A percentile compares a stretch with the other conserved stretches of the same genome.
These are phyloP conservation scores for Gaeumannomyces tritici DNA, from an alignment of 2,329 filamentous ascomycete genomes.

Conservation along the genomic window DNA sequence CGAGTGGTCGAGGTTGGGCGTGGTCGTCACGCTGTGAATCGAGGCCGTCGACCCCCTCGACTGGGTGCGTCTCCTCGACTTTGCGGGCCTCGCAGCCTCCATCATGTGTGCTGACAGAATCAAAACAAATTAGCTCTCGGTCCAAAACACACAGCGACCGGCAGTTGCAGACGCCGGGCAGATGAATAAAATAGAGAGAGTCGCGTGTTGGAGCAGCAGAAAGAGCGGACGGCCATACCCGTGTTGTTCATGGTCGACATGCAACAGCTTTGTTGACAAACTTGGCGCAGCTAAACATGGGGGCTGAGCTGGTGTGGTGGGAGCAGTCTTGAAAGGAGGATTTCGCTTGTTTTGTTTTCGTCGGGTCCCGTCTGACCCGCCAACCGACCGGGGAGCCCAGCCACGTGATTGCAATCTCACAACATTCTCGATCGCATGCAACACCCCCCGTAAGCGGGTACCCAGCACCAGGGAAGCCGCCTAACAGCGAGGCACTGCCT, in stretches of 20 bases:
- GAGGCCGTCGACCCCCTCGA: conserved; percentile 41
- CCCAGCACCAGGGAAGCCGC: neutral
- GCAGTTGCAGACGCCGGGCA: neutral
- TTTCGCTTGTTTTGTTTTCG: neutral
- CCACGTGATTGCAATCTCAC: neutral
- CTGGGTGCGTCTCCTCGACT: neutral
- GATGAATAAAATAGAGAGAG: neutral
- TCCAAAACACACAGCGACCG: neutral
- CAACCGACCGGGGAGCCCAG: neutral
- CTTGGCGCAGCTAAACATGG: neutral
- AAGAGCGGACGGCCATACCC: neutral
- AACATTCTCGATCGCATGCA: neutral
- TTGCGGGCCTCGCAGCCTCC: neutral
- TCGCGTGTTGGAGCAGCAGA: neutral
- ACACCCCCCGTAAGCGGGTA: neutral
- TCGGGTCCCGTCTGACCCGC: neutral
- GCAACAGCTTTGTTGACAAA: neutral
- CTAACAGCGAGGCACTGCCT: neutral
- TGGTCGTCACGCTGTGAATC: conserved; percentile 42
- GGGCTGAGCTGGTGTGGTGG: neutral
- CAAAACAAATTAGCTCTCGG: neutral
- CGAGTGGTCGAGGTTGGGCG: conserved; percentile 39
- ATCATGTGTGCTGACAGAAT: neutral
- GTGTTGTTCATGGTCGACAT: neutral
- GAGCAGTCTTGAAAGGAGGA: neutral